phyloP scores from a whole-genome alignment of 345 rosid species.

The Salix udensis region DNA sequence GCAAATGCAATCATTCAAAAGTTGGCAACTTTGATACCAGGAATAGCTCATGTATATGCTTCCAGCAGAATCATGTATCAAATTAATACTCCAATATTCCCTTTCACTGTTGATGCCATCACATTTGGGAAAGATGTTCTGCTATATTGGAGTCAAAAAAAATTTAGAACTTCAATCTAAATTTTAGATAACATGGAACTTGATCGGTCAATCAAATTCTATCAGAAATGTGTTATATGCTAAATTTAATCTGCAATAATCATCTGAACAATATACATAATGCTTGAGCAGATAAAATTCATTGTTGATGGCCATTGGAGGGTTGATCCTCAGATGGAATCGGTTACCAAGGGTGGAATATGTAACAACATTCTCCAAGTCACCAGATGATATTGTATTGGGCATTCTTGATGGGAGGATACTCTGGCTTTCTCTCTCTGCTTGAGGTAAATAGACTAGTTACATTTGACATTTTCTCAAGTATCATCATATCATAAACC shows the following conservation, averaged over 20 bases:
- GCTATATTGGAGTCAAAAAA: background rate
- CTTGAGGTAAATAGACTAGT: slow-evolving; percentile 11
- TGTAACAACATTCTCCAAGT: slow-evolving; percentile 76
- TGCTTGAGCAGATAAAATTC: slow-evolving; percentile 63
- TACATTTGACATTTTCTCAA: background rate
- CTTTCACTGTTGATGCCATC: background rate
- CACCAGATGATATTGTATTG: slow-evolving; percentile 25
- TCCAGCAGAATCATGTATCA: no score
- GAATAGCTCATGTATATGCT: background rate
- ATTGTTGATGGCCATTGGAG: slow-evolving; percentile 82
- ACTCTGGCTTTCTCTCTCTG: background rate
- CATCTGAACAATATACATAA: background rate
- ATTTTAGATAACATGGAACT: no score
- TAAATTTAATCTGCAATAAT: background rate
- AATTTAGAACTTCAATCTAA: no score
- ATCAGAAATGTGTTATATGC: background rate
- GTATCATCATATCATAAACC: background rate
- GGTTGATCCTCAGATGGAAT: slow-evolving; percentile 59
- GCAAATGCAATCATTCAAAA: background rate
- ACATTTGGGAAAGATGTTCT: background rate
- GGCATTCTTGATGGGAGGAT: background rate
- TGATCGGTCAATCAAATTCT: background rate
- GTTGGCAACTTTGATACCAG: background rate
- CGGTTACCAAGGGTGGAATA: slow-evolving; percentile 49
- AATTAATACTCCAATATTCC: background rate